Evolutionary conservation across 176 grass and related monocot genomes (phyloP).

Genomic region (Phragmites australis): DNA sequence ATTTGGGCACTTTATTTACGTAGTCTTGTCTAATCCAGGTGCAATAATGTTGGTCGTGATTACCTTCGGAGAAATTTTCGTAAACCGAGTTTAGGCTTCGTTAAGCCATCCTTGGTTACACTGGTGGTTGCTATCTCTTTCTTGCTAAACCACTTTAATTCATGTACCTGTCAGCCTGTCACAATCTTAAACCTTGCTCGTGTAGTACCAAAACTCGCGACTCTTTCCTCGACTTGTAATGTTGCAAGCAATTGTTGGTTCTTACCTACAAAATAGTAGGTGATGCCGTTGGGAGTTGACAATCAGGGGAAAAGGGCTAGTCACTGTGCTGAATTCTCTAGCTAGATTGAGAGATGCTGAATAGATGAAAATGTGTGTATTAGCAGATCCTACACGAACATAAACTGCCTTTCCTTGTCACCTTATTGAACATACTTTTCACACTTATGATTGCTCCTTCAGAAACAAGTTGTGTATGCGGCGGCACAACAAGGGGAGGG

Average conservation of each 20-base stretch:
- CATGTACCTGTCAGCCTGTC: background rate
- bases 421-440: background rate
- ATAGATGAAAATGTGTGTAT: too few species aligned
- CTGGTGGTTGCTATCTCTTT: background rate
- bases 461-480: background rate
- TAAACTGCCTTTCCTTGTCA: background rate
- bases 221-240: background rate
- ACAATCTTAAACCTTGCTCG: background rate
- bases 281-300: background rate
- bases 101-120: background rate
- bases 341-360: background rate
- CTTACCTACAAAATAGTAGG: background rate
- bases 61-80: background rate
- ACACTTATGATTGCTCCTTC: background rate
- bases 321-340: background rate
- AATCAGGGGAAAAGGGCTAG: background rate
- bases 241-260: background rate
- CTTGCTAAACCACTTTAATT: background rate
- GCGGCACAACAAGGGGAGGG: background rate
- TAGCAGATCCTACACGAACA: background rate
- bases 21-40: background rate
- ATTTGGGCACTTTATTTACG: background rate
- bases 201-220: background rate
- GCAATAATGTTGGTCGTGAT: background rate
- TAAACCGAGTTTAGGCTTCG: background rate